Base-by-base conservation (phyloP, 495 filamentous ascomycete genomes). In the Talaromyces thailandensis region DNA sequence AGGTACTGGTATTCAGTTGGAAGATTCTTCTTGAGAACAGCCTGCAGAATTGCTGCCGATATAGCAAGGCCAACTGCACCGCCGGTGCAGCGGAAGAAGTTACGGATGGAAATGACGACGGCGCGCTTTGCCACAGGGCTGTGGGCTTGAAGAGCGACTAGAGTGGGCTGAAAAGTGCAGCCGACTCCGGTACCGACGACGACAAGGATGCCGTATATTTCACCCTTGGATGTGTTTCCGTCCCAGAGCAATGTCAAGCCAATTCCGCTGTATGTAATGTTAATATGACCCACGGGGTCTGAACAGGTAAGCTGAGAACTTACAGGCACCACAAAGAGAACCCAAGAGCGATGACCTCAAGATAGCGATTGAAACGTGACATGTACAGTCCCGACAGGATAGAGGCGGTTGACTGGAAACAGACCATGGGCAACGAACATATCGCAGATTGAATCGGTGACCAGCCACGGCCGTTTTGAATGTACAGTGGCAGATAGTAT, bases 141-240 rank as follows among this genome's bases (percentile, higher is more conserved):
- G 66, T 87, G 83, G 9, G 86, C 83, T 68, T 88, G 84, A 23
- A 85, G 68, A 8, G 85, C 85, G n/a, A 88, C 80, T 0, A 88
- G 72, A 16, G 78, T 79, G 14, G 85, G 84, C 64, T 87, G 85
- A 64, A 86, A 84, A 14, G 79, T 79, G 57, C 73, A 74, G n/a
- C 85, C 86, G 4, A 84, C 68, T 3, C 85, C 85, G 3, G 78
- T 64, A 11, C 86, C 86, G 29, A 80, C 71, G 14, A 86, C 66
- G 4, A 74, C 67, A 18, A 86, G 77, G n/a, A 81, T 75, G 9
- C 84, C 67, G 16, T 79, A 75, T 56, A 86, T 82, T 16, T 79
- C 68, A n/a, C 68, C 80, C 4, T 77, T 72, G 60, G 75, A 71
- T 2, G 82, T 83, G 18, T 68, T 66, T 26, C 70, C 68, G 28